Base-by-base conservation (phyloP, 495 filamentous ascomycete species). In the Penicillium atrosanguineum region DNA sequence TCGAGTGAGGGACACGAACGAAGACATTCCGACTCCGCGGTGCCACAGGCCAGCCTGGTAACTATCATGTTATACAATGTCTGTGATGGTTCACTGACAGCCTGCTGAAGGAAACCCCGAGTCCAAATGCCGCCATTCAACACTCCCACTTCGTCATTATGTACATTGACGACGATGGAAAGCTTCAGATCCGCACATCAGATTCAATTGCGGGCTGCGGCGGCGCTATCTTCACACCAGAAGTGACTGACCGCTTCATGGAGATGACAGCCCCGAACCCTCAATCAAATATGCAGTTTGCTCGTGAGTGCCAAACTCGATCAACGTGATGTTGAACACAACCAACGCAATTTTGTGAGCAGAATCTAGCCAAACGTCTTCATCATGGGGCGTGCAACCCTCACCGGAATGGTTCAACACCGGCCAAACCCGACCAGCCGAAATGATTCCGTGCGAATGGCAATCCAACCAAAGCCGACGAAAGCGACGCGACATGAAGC, bases 91-190 rank as follows among this genome's bases (percentile, higher is more conserved):
- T 20, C 16, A 19, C 20, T 42, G n/a, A 42, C 16, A 19, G 20
- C 12, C 20, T 58, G 55, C 44, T 50, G 19, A 46, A 60, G 37
- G 56, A 63, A 48, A 31, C 57, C 8, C 31, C 31, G 11, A 14
- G 31, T 8, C 51, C 31, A 21, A 48, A 52, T 31, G 28, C 62
- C 7, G 55, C 62, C 15, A 50, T 69, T 29, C 65, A 67, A 19
- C 70, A 71, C 20, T 60, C 68, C 1, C 74, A 75, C 43, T 77
- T 68, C 39, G 71, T 71, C 25, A 50, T 75, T 49, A 65, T 77
- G 41, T 77, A 69, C 45, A 59, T 74, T 21, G 68, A 77, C 46
- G 63, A 68, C 15, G 66, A 70, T 50, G 72, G 74, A 6, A 58
- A 73, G 28, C 53, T 69, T 31, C 63, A 66, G 36, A 46, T 69